phyloP scores from a whole-genome alignment of 306 rosid species.

The Lathyrus aphaca region DNA sequence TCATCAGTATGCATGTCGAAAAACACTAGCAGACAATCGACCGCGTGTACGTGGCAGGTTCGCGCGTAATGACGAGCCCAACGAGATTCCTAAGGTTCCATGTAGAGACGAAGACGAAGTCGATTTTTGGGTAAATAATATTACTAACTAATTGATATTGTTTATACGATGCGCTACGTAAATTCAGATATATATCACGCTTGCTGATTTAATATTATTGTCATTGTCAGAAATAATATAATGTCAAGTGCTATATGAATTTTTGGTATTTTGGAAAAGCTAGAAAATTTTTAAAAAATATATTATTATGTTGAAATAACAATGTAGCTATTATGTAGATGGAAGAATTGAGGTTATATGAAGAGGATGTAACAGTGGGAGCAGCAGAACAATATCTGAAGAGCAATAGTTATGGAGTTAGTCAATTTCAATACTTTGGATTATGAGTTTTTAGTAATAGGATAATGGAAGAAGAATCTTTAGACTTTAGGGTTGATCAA shows the following conservation, averaged over 20 bases:
- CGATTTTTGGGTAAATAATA: constrained; percentile 69
- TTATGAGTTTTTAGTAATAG: constrained; percentile 40
- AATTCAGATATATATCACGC: too few species aligned
- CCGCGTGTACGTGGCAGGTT: constrained; percentile 97
- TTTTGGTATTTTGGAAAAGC: background rate
- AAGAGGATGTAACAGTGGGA: constrained; percentile 45
- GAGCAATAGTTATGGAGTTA: constrained; percentile 33
- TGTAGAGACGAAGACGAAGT: constrained; percentile 74
- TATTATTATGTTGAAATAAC: background rate
- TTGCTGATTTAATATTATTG: too few species aligned
- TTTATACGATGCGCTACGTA: too few species aligned
- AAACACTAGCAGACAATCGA: constrained; percentile 92
- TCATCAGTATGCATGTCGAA: constrained; percentile 85
- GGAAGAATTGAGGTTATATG: constrained; percentile 56
- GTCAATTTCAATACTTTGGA: constrained; percentile 61
- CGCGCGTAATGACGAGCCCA: constrained; percentile 80
- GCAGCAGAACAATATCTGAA: constrained; percentile 49
- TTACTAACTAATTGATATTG: background rate
- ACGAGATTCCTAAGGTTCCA: constrained; percentile 61
- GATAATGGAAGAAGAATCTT: constrained; percentile 22
- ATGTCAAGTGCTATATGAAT: too few species aligned
- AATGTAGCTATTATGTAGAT: constrained; percentile 45
- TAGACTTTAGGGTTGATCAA: background rate
- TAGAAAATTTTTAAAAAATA: background rate
- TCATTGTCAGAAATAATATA: too few species aligned